Evolutionary conservation across 2,329 filamentous ascomycete species (phyloP), one percentile per base, ranked within the genome.

Genomic region (Cladophialophora psammophila): DNA sequence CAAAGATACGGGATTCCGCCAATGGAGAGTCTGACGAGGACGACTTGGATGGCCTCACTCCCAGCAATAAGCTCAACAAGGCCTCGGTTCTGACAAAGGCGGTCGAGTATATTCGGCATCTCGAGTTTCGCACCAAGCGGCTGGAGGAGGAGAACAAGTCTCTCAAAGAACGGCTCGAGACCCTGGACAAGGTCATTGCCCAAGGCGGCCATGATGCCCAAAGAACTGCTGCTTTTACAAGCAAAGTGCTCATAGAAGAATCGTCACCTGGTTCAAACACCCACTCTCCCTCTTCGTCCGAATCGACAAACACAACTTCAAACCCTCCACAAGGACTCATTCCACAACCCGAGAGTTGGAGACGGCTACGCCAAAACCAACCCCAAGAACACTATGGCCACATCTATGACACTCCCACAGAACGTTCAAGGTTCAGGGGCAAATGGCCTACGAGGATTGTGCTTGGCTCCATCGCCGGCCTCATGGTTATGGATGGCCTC

Each of bases 51-150:
- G 93, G 93, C 60, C 82, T 95, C 60, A 90, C 93, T 2, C 91
- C 93, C 0, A 93, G 93, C 5, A 94, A 96, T 81, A 98, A 98
- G 79, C 83, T 97, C 34, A 98, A 98, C 83, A 98, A 98, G 79
- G 94, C 94, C n/a, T 97, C 94, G 1, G 93, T 98, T 59, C 81
- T 98, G 52, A 94, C 92, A 71, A 98, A 98, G 78, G 94, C 94
- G 2, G 97, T 94, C 5, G 94, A 98, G 77, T 98, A 98, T 74
- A 98, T 98, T 72, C 88, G 90, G 42, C 94, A 98, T 79, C 82
- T 98, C 1, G 94, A 98, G 78, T 96, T 96, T 81, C 89, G 93
- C 12, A 96, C 96, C 74, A 91, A 89, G 71, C 88, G 91, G 5
- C 82, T 97, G 9, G 83, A 89, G 60, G 92, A 96, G 54, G 93